Evolutionary conservation across 192 early-diverging fungal genomes (phyloP), one percentile per base, ranked within the genome.

Genomic region (Haplosporangium gracile): DNA sequence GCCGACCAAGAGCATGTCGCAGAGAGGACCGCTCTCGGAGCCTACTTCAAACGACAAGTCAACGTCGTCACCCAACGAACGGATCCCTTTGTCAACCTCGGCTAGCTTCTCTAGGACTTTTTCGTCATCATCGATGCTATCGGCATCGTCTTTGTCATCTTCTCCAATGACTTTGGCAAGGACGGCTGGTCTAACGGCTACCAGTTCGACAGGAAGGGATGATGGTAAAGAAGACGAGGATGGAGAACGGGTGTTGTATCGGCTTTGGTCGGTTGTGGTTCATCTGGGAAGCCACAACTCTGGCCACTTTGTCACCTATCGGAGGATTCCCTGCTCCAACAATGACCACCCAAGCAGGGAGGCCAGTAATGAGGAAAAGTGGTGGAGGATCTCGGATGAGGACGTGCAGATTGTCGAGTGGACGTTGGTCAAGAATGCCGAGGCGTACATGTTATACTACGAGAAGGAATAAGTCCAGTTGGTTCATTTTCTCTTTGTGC

Each of bases 251-350:
- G 88, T 89, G 45, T 55, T 88, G 34, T 99, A 98, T 81, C 91
- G 92, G 15, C 89, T 99, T 22, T 90, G 87, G 40, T 92, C 97
- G 15, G 94, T 97, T 7, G 93, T 99, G 34, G 90, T 97, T 2
- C 98, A 99, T 81, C 89, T 93, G 36, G 98, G 98, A 9, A 89
- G 87, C 1, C 98, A 99, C 86, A 91, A 97, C 53, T 94, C 92
- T 4, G 98, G 98, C 10, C 98, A 99, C 76, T 99, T 97, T 91
- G 92, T 96, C 39, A 95, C 97, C 0, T 98, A 97, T 83, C 92
- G 98, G 32, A 87, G 94, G 5, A 92, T 94, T n/a, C 75, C 78
- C 15, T 26, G 55, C 55, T 57, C 55, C 38, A 77, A 80, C n/a
- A 73, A 77, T 18, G 79, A 72, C 0, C 42, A 51, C 1, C 16